A percentile compares a stretch with the other conserved stretches of the same genome.
Conservation (phyloP, 192 early-diverging fungal species). For the Coemansia sp. region DNA sequence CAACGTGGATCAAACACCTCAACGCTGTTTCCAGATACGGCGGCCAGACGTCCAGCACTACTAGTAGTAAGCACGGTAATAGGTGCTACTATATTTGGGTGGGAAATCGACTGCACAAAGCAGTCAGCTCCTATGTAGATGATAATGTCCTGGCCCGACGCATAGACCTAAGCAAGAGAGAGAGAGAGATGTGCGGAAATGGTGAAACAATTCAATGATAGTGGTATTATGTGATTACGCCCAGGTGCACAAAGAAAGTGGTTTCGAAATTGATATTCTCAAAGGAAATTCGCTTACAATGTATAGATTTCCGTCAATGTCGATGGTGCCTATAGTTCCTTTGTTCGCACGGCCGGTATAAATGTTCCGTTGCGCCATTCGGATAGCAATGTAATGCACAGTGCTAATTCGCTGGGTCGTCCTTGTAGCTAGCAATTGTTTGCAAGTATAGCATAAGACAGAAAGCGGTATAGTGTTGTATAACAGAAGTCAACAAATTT, state of each 20-base stretch:
- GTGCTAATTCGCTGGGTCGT: not conserved
- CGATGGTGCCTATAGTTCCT: slow-evolving; percentile 21
- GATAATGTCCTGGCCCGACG: slow-evolving; percentile 44
- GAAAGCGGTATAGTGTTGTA: not conserved
- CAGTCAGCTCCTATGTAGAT: slow-evolving; percentile 20
- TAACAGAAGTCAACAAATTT: not conserved
- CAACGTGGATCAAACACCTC: slow-evolving; percentile 18
- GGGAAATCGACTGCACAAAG: slow-evolving; percentile 36
- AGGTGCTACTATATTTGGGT: slow-evolving; percentile 10
- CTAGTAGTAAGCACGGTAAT: slow-evolving; percentile 22
- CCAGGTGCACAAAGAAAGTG: no score
- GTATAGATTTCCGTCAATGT: slow-evolving; percentile 12
- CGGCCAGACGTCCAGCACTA: slow-evolving; percentile 22
- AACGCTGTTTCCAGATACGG: slow-evolving; percentile 11
- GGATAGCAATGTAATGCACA: not conserved
- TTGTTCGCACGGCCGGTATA: slow-evolving; percentile 51
- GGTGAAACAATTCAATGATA: not conserved
- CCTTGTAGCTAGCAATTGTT: not conserved
- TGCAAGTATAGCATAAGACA: not conserved
- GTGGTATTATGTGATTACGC: no score
- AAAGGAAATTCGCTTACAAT: slow-evolving; percentile 38
- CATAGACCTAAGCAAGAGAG: slow-evolving; percentile 32
- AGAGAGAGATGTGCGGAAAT: not conserved
- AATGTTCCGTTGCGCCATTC: slow-evolving; percentile 40
- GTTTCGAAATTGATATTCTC: not conserved